Evolutionary conservation across 139 green algal species (phyloP).

Genomic region (Yamagishiella unicocca): DNA sequence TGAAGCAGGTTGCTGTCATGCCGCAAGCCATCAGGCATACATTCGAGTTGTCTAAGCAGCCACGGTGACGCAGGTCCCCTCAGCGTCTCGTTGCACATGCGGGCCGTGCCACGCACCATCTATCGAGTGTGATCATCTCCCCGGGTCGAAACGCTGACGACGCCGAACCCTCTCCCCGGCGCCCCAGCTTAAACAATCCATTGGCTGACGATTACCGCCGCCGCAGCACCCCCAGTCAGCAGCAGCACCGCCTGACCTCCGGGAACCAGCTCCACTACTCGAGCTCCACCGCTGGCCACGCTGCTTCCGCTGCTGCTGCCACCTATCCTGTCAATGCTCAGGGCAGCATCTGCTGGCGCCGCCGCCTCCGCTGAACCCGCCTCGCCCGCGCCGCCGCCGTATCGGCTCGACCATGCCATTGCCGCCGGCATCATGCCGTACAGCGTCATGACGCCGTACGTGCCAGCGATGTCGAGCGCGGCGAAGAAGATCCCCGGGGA

Average conservation of each 20-base stretch:
- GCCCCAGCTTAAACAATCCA: slow-evolving; percentile 20
- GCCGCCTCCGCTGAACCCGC: not conserved
- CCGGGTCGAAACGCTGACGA: too few relatives aligned
- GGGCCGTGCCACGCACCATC: too few relatives aligned
- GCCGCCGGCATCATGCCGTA: slow-evolving; percentile 81
- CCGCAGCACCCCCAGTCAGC: slow-evolving; percentile 12
- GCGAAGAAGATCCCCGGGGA: slow-evolving; percentile 75
- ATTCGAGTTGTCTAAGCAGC: too few relatives aligned
- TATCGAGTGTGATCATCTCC: too few relatives aligned
- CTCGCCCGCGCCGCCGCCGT: slow-evolving; percentile 19
- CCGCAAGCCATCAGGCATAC: too few relatives aligned
- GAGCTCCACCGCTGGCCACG: not conserved
- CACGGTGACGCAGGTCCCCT: too few relatives aligned
- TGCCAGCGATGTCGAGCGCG: slow-evolving; percentile 76
- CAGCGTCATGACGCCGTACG: slow-evolving; percentile 80
- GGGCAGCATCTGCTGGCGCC: not conserved
- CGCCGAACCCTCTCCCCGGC: too few relatives aligned
- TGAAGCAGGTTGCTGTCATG: too few relatives aligned
- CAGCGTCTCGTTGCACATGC: too few relatives aligned
- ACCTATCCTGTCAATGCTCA: not conserved
- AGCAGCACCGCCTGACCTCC: slow-evolving; percentile 32
- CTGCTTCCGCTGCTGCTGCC: not conserved
- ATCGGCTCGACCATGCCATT: slow-evolving; percentile 76
- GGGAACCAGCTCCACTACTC: slow-evolving; percentile 36
- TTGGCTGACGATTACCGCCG: slow-evolving; percentile 34